phyloP scores from a whole-genome alignment of 2,329 filamentous ascomycete species.

The Talaromyces sp. region DNA sequence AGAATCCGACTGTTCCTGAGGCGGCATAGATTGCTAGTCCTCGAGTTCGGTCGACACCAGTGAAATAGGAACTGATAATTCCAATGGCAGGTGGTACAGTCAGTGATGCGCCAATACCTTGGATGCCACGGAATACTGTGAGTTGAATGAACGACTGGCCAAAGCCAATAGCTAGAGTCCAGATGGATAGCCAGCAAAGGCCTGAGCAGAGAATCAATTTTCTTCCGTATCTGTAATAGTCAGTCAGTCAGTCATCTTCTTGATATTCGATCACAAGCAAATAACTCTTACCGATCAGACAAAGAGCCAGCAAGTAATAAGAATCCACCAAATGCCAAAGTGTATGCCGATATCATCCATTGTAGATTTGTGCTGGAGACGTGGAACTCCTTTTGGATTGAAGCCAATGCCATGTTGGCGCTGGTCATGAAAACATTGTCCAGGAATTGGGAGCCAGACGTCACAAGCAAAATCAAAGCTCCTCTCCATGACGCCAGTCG shows the following conservation, averaged over 20 bases:
- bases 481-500: slow-evolving; percentile 44
- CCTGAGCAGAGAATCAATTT: slow-evolving; percentile 45
- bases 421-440: slow-evolving; percentile 51
- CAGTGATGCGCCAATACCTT: slow-evolving; percentile 52
- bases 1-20: slow-evolving; percentile 45
- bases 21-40: slow-evolving; percentile 46
- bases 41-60: slow-evolving; percentile 41
- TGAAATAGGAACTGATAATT: slow-evolving; percentile 49
- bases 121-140: slow-evolving; percentile 47
- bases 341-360: slow-evolving; percentile 49
- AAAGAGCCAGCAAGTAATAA: slow-evolving; percentile 15
- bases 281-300: slow-evolving; percentile 17
- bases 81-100: slow-evolving; percentile 52
- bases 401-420: slow-evolving; percentile 45
- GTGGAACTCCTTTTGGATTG: slow-evolving; percentile 44
- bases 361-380: slow-evolving; percentile 41
- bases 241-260: too few relatives aligned
- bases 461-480: slow-evolving; percentile 42
- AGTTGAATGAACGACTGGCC: slow-evolving; percentile 46
- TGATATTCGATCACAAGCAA: neutral
- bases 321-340: slow-evolving; percentile 42
- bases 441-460: slow-evolving; percentile 47
- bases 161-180: slow-evolving; percentile 44
- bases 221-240: slow-evolving; percentile 34
- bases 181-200: slow-evolving; percentile 38